Base-by-base conservation (phyloP, 495 filamentous ascomycete genomes). In the Thozetella sp. region DNA sequence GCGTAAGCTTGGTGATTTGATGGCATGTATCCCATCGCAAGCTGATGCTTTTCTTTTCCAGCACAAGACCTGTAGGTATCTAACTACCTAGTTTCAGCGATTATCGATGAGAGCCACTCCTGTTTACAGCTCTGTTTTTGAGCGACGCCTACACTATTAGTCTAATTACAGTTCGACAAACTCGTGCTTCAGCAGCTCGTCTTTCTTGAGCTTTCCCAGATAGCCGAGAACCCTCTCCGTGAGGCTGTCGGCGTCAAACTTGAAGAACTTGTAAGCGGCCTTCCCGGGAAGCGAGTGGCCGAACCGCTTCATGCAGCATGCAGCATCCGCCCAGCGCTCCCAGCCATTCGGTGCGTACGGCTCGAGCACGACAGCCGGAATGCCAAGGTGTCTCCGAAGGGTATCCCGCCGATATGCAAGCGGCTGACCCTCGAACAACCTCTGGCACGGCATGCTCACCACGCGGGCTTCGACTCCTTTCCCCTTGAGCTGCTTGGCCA, bases 301-400 rank as follows among this genome's bases (percentile, higher is more conserved):
- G 60, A 85, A 87, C 0, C 72, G 66, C 19, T 63, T 75, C 63
- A 87, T 70, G 22, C 63, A 76, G 53, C 79, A 71, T 2, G 74
- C 77, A 1, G 83, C 83, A 73, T 85, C 74, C 1, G 84, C 83
- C 65, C 85, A 86, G 13, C 84, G 70, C 67, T 87, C 84, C 83
- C 83, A 87, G 15, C 84, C 83, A 53, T 82, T 83, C 0, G 74
- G 72, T 0, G 78, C 73, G 66, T 82, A 86, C 0, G 84, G 76
- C 71, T 86, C 83, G 53, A 86, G 79, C 1, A 83, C 76, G 0
- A 86, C 79, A 3, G 72, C 70, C 2, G 81, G 81, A 15, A 75
- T 72, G 1, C 59, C 60, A 25, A 71, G 67, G 11, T 72, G 67
- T 51, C 72, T 70, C 56, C 84, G 62, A 37, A 73, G 60, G 12